A percentile compares a stretch with the other conserved stretches of the same genome.
These are phyloP conservation scores for Penicillium antarcticum DNA, from an alignment of 495 filamentous ascomycete species.

Conservation along the genomic window DNA sequence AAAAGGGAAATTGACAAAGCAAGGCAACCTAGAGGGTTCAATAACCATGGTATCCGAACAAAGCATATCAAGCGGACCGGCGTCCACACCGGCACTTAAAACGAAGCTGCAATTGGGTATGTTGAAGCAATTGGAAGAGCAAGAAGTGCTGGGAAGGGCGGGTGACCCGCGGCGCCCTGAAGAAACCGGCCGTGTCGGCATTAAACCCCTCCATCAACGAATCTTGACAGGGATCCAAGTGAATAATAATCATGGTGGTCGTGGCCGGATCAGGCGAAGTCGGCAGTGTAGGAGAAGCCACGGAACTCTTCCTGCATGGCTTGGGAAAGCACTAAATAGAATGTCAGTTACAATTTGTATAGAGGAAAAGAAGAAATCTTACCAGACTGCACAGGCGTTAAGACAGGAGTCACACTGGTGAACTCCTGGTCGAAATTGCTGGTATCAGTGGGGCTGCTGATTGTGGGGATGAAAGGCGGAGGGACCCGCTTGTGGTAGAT, in stretches of 20 bases:
- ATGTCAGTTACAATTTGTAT: conserved; percentile 12
- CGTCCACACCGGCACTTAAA: conserved; percentile 23
- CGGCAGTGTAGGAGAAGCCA: conserved; percentile 92
- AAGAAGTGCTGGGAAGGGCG: conserved; percentile 6
- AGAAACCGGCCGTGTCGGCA: conserved; percentile 9
- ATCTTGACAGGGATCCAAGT: conserved; percentile 8
- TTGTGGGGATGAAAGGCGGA: conserved; percentile 84
- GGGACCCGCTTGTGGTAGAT: conserved; percentile 90
- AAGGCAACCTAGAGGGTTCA: conserved; percentile 16
- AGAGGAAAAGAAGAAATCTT: conserved; percentile 36
- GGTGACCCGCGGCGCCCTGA: conserved; percentile 13
- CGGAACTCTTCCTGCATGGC: conserved; percentile 99
- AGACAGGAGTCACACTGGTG: conserved; percentile 94
- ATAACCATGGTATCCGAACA: conserved; percentile 24
- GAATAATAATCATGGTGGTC: conserved; percentile 11
- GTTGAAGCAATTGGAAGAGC: conserved; percentile 24
- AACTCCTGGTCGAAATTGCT: conserved; percentile 99
- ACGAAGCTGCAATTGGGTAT: conserved; percentile 28
- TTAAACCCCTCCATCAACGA: conserved; percentile 5
- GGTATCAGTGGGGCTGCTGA: conserved; percentile 89
- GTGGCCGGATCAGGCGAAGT: conserved; percentile 51
- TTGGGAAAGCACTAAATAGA: conserved; percentile 80
- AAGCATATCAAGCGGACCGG: conserved; percentile 15
- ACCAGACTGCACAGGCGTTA: conserved; percentile 98
- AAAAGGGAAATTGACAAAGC: conserved; percentile 5